Conservation (phyloP, 2,329 filamentous ascomycete genomes). For the Colletotrichum sp. region DNA sequence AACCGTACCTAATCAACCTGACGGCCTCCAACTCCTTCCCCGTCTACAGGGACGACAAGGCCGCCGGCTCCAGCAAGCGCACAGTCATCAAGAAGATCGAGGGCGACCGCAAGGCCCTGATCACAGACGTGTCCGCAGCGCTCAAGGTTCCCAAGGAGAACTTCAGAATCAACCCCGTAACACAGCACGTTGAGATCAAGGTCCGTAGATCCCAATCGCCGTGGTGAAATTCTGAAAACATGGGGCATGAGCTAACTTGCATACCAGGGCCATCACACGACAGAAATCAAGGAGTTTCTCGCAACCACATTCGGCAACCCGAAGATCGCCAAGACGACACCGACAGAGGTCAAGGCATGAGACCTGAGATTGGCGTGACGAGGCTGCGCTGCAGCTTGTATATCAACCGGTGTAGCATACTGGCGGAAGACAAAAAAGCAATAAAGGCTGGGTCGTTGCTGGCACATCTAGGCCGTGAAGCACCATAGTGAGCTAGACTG, state of each 20-base stretch:
- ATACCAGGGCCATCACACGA: constrained; percentile 8
- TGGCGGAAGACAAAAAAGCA: neutral
- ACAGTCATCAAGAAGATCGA: constrained; percentile 82
- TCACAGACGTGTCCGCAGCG: constrained; percentile 64
- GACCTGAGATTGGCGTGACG: neutral
- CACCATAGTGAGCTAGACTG: neutral
- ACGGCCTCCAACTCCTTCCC: constrained; percentile 74
- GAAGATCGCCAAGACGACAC: neutral
- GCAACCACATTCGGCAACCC: neutral
- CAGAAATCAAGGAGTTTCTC: constrained; percentile 10
- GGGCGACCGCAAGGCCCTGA: constrained; percentile 70
- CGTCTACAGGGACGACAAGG: constrained; percentile 76
- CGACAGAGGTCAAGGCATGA: neutral
- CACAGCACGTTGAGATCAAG: constrained; percentile 77
- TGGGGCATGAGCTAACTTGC: neutral
- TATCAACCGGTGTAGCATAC: constrained; percentile 6
- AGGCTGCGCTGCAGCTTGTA: neutral
- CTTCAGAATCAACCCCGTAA: constrained; percentile 63
- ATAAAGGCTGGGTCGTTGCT: neutral
- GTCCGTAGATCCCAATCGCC: constrained; percentile 43
- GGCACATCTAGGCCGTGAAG: neutral
- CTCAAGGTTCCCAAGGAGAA: constrained; percentile 62
- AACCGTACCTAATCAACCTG: constrained; percentile 73
- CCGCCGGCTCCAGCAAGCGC: constrained; percentile 76
- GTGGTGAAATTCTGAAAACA: neutral